Evolutionary conservation across 2,329 filamentous ascomycete species (phyloP).

Genomic region (Cladosporium sp.): DNA sequence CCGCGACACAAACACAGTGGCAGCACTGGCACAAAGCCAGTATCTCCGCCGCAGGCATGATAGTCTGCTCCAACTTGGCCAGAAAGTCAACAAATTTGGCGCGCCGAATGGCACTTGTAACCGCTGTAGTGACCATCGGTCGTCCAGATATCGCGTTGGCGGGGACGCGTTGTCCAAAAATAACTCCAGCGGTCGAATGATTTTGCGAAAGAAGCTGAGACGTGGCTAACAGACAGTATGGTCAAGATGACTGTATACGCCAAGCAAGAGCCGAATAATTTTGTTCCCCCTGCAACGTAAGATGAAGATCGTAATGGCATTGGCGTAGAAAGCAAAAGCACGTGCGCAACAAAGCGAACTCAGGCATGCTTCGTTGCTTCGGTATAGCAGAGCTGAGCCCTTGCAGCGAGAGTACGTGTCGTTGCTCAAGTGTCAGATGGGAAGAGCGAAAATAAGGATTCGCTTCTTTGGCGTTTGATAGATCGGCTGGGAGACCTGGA

Average conservation of each 20-base stretch:
- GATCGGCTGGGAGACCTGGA: constrained; percentile 10
- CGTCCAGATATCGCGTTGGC: no score
- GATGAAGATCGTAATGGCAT: not conserved
- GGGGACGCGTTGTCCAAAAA: no score
- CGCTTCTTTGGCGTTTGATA: constrained; percentile 11
- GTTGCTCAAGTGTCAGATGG: not conserved
- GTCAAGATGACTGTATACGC: no score
- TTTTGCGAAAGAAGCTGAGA: no score
- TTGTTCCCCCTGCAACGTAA: not conserved
- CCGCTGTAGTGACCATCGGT: no score
- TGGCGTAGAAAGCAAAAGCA: not conserved
- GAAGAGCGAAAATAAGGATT: not conserved
- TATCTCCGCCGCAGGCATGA: not conserved
- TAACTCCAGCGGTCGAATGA: no score
- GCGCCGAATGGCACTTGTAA: no score
- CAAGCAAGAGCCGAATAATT: no score
- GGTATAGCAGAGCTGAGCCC: not conserved
- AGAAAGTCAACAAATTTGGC: not conserved
- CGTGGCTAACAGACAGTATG: no score
- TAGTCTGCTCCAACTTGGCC: not conserved
- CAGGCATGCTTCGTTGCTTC: not conserved
- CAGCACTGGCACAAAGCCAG: not conserved
- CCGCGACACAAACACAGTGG: no score
- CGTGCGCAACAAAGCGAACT: not conserved
- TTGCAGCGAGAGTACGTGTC: not conserved